Percentiles rank a stretch among this genome's conserved stretches.
phyloP scores from a whole-genome alignment of 495 filamentous ascomycete species.

The Xylaria intraflava region DNA sequence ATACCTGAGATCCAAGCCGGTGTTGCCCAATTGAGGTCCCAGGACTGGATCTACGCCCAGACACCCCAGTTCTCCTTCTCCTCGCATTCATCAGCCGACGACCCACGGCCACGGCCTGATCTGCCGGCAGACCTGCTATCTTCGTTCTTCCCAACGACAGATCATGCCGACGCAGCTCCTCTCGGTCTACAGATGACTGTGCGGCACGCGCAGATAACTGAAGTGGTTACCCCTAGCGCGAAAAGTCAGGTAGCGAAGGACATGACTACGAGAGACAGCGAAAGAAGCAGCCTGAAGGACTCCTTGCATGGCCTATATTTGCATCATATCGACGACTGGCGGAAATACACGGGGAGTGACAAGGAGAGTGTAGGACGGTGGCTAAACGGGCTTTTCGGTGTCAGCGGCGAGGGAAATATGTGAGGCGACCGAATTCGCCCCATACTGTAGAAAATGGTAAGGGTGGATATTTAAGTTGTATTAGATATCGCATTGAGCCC shows the following conservation, averaged over 20 bases:
- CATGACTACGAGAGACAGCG: neutral
- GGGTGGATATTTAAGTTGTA: neutral
- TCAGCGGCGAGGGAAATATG: neutral
- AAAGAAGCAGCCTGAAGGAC: conserved; percentile 10
- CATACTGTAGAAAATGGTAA: neutral
- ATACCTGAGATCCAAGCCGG: conserved; percentile 9
- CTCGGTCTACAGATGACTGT: conserved; percentile 21
- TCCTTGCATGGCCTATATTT: conserved; percentile 26
- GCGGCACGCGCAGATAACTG: conserved; percentile 37
- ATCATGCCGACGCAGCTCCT: neutral
- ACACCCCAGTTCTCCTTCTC: conserved; percentile 78
- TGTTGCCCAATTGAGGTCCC: conserved; percentile 41
- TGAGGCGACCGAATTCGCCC: no score
- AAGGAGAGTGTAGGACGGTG: conserved; percentile 22
- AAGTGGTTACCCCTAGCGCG: neutral
- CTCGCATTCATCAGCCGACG: conserved; percentile 45
- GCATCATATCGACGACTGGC: conserved; percentile 40
- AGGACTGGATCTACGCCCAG: conserved; percentile 73
- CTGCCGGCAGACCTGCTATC: conserved; percentile 30
- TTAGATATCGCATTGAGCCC: neutral
- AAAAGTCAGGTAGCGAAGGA: neutral
- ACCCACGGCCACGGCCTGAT: conserved; percentile 46
- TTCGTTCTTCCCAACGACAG: conserved; percentile 11
- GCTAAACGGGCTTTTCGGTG: conserved; percentile 35
- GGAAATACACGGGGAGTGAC: conserved; percentile 3